Percentiles rank a stretch among this genome's conserved stretches.
These are phyloP conservation scores for Diplodia intermedia DNA, from an alignment of 2,329 filamentous ascomycete genomes.

Conservation along the genomic window DNA sequence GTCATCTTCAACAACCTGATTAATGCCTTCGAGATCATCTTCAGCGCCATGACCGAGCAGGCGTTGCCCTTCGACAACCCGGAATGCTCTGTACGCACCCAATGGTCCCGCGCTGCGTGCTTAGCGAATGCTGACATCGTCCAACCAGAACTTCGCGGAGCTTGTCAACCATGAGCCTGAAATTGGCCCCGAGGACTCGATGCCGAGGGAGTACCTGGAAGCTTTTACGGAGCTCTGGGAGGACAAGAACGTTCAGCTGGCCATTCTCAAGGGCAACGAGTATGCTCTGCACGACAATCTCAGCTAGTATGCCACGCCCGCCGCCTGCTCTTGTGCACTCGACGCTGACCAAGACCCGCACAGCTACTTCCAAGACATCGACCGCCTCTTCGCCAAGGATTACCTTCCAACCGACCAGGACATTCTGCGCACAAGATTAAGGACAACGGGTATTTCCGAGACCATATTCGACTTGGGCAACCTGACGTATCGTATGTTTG, in stretches of 20 bases:
- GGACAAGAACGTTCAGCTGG: conserved; percentile 81
- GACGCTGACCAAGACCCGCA: conserved; percentile 37
- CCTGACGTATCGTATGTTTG: conserved; percentile 96
- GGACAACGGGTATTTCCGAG: conserved; percentile 95
- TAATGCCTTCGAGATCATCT: conserved; percentile 87
- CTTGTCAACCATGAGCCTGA: conserved; percentile 81
- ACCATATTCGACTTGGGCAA: conserved; percentile 91
- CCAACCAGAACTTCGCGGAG: conserved; percentile 73
- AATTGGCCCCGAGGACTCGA: conserved; percentile 78
- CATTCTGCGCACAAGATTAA: conserved; percentile 84
- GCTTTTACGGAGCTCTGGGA: conserved; percentile 86
- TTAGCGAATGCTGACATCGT: conserved; percentile 8
- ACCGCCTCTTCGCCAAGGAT: conserved; percentile 67
- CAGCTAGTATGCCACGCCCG: conserved; percentile 72
- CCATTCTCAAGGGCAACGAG: conserved; percentile 94
- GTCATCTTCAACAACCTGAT: conserved; percentile 96
- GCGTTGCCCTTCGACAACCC: conserved; percentile 78
- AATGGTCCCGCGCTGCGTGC: conserved; percentile 29
- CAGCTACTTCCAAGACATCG: conserved; percentile 79
- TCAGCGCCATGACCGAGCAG: conserved; percentile 89
- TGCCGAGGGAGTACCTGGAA: conserved; percentile 77
- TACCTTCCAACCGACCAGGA: conserved; percentile 95
- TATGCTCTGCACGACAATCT: conserved; percentile 96
- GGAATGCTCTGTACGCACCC: conserved; percentile 71
- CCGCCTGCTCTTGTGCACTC: neutral